Base-by-base conservation (phyloP, 441 rosid genomes). In the Syzygium malaccense region DNA sequence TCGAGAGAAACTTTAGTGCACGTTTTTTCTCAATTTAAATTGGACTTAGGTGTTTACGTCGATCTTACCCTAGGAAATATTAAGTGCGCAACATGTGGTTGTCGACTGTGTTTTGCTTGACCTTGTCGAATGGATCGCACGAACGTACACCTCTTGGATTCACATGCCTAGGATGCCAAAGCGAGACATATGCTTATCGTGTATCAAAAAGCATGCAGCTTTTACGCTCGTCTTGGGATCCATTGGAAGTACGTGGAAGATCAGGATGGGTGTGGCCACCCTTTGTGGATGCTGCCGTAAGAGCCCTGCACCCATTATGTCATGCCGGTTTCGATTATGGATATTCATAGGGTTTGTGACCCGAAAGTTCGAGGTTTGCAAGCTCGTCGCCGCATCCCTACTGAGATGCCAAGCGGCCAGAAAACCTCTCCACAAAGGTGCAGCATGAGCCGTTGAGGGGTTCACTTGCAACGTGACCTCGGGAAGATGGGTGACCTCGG, bases 331-430 rank as follows among this genome's bases (percentile, higher is more conserved):
- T n/a, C 3, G 4, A 62, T 62, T 32, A 62, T n/a, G 26, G 37
- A 4, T n/a, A 4, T 14, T 6, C 33, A 0, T 4, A 62, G 0
- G 0, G 2, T 8, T 7, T 62, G 10, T 1, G 1, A n/a, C 71
- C 33, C 0, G 19, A 8, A 19, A 33, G 26, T 68, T 68, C 0
- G 1, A 33, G 15, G 5, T 71, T 71, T 4, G 13, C 2, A 0
- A 68, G 14, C 2, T 68, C 7, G 15, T 68, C 0, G 8, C 26
- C 7, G 2, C 3, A 32, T 1, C 25, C 25, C 26, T 66, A 18
- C 45, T 8, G 0, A 32, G 45, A 33, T 68, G 48, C 4, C 5
- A 4, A 4, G 14, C 33, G 48, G 79, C 26, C 12, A 4, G 0
- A 37, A 71, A 71, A 37, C 6, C 15, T 58, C 30, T 58, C 6